Base-by-base conservation (phyloP, 768 basidiomycete genomes). In the Macrolepiota albuminosa region DNA sequence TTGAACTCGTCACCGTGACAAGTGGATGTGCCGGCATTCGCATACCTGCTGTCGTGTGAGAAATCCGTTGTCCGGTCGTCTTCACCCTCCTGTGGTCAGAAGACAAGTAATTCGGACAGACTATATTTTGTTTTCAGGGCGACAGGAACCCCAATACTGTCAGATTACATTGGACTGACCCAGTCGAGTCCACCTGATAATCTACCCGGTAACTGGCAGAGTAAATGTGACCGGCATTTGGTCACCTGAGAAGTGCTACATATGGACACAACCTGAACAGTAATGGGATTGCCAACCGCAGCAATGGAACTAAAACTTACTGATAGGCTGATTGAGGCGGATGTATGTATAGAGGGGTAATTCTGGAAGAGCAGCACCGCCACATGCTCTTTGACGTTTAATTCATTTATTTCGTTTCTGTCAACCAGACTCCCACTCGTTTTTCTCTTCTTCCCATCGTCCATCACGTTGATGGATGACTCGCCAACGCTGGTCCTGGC, bases 401-500 rank as follows among this genome's bases (percentile, higher is more conserved):
- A 49, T 48, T 4, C 29, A 49, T 49, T 49, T 49, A 49, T 49
- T 49, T 16, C 26, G 6, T 4, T 4, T 14, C 26, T 61, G 54
- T 53, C 55, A 56, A 11, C 34, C 16, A 8, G 29, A 43, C 18
- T 39, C 42, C 39, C 60, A 18, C 39, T 65, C 60, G 36, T 58
- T 51, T 59, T 50, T 54, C 48, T 45, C 54, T 56, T 56, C 54
- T 14, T 59, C 33, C 52, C 50, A 21, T 33, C 52, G 52, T 42
- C 53, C 54, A 54, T 51, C 34, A 49, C 54, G 21, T 56, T 50
- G 60, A 72, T 64, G 67, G 79, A 81, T 75, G 76, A 77, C 60
- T 66, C 76, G 2, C 75, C 75, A 62, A 71, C 75, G 63, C 69
- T 78, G 64, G 69, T 75, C 58, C 67, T 77, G 39, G 69, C 75